phyloP scores from a whole-genome alignment of 2,329 filamentous ascomycete genomes.

The Sclerotinia trifoliorum region DNA sequence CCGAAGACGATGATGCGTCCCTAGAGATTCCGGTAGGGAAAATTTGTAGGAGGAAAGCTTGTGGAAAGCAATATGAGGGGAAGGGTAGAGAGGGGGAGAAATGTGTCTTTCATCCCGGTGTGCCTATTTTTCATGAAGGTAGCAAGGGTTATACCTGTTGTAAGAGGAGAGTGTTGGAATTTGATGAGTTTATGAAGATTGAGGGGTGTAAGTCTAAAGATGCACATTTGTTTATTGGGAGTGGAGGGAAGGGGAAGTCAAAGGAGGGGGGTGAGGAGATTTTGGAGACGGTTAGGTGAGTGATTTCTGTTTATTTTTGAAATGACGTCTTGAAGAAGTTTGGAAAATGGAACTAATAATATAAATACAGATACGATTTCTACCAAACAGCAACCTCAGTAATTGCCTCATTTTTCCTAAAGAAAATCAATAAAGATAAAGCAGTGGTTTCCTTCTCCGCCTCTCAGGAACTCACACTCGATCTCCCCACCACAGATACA shows the following conservation, averaged over 20 bases:
- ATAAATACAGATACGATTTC: slow-evolving; percentile 69
- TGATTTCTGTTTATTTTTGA: slow-evolving; percentile 22
- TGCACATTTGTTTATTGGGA: slow-evolving; percentile 81
- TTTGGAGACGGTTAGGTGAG: slow-evolving; percentile 73
- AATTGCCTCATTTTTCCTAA: slow-evolving; percentile 90
- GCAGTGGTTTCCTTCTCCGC: slow-evolving; percentile 70
- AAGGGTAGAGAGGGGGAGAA: slow-evolving; percentile 65
- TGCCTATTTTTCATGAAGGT: slow-evolving; percentile 93
- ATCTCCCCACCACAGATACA: slow-evolving; percentile 80
- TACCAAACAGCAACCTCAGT: slow-evolving; percentile 87
- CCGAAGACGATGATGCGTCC: slow-evolving; percentile 81
- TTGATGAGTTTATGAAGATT: slow-evolving; percentile 97
- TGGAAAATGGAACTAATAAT: slow-evolving; percentile 12
- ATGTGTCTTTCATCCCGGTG: slow-evolving; percentile 86
- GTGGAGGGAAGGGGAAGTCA: slow-evolving; percentile 67
- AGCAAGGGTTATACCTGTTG: slow-evolving; percentile 98
- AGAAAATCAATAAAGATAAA: slow-evolving; percentile 86
- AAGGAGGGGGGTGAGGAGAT: slow-evolving; percentile 66
- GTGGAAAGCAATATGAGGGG: slow-evolving; percentile 64
- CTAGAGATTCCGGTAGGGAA: slow-evolving; percentile 71
- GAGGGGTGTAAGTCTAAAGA: slow-evolving; percentile 82
- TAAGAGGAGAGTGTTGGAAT: slow-evolving; percentile 91
- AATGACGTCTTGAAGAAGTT: background rate
- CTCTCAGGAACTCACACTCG: slow-evolving; percentile 63
- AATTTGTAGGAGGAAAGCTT: slow-evolving; percentile 75